Conservation (phyloP, 1,139 yeast species). For the Kodamaea suecica region DNA sequence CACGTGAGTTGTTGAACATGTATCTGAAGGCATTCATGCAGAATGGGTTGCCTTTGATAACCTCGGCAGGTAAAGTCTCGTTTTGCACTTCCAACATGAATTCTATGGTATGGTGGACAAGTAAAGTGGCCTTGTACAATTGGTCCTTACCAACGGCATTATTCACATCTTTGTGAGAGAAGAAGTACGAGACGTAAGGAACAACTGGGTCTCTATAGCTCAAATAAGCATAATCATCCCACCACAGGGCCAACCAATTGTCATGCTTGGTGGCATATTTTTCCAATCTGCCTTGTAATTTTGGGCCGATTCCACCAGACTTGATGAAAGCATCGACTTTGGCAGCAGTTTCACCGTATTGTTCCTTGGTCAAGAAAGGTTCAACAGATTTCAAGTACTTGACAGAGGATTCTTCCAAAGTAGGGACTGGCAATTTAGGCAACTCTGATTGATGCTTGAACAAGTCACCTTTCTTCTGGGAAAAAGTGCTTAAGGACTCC, state of each 20-base stretch:
- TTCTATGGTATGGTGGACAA: conserved; percentile 51
- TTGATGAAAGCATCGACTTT: conserved; percentile 65
- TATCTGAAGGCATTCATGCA: conserved; percentile 92
- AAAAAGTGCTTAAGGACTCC: conserved; percentile 28
- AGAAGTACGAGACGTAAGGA: conserved; percentile 91
- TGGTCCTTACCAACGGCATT: conserved; percentile 65
- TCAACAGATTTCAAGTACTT: conserved; percentile 70
- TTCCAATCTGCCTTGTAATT: conserved; percentile 63
- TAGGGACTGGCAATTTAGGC: conserved; percentile 88
- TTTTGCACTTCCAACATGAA: conserved; percentile 55
- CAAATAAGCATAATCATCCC: conserved; percentile 94
- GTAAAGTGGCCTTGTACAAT: conserved; percentile 68
- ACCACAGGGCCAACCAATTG: conserved; percentile 90
- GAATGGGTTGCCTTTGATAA: conserved; percentile 75
- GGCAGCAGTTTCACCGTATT: conserved; percentile 53
- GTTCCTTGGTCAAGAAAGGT: conserved; percentile 57
- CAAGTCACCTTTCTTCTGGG: conserved; percentile 57
- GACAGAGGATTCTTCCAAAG: conserved; percentile 65
- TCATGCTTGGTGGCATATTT: conserved; percentile 59
- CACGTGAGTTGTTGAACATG: conserved; percentile 88
- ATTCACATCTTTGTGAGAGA: conserved; percentile 68
- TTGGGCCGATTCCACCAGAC: conserved; percentile 62
- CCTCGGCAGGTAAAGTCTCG: conserved; percentile 72
- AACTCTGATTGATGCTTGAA: conserved; percentile 70
- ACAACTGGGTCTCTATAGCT: conserved; percentile 90